phyloP scores from a whole-genome alignment of 2,329 filamentous ascomycete species.

The Alternaria gaisen region DNA sequence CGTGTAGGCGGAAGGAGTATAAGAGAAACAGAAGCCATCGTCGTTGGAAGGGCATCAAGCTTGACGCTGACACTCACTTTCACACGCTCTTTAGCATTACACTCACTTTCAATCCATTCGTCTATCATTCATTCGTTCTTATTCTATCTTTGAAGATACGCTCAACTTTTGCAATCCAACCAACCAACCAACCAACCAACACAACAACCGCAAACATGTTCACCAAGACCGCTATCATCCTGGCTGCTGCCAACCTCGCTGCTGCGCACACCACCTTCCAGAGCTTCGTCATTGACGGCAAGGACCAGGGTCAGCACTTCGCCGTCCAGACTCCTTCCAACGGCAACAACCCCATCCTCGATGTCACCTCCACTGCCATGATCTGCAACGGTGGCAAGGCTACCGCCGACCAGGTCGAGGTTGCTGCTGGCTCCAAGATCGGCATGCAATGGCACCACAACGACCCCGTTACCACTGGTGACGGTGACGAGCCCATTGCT shows the following conservation, averaged over 20 bases:
- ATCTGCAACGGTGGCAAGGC: conserved; percentile 48
- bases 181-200: conserved; percentile 18
- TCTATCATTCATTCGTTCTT: conserved; percentile 30
- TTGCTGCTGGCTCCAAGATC: conserved; percentile 59
- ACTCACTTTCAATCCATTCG: conserved; percentile 42
- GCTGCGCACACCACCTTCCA: conserved; percentile 50
- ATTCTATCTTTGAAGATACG: conserved; percentile 34
- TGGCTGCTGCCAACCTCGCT: conserved; percentile 47
- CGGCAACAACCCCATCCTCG: conserved; percentile 49
- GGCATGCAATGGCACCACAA: conserved; percentile 61
- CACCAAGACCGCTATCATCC: conserved; percentile 42
- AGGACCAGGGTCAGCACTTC: conserved; percentile 46
- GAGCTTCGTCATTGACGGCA: conserved; percentile 54
- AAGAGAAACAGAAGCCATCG: conserved; percentile 28
- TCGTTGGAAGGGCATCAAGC: conserved; percentile 32
- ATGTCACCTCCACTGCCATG: conserved; percentile 49
- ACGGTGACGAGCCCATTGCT: conserved; percentile 62
- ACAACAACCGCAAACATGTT: conserved; percentile 40
- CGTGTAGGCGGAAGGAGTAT: conserved; percentile 32
- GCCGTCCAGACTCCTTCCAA: conserved; percentile 57
- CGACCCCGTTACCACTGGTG: conserved; percentile 34
- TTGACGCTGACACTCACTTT: conserved; percentile 47
- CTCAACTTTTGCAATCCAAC: conserved; percentile 12
- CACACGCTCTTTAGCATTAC: conserved; percentile 42
- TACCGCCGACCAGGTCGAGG: conserved; percentile 53